Conservation (phyloP, 225 moss, liverwort and hornwort species). For the Bryoerythrophyllum caledonicum region DNA sequence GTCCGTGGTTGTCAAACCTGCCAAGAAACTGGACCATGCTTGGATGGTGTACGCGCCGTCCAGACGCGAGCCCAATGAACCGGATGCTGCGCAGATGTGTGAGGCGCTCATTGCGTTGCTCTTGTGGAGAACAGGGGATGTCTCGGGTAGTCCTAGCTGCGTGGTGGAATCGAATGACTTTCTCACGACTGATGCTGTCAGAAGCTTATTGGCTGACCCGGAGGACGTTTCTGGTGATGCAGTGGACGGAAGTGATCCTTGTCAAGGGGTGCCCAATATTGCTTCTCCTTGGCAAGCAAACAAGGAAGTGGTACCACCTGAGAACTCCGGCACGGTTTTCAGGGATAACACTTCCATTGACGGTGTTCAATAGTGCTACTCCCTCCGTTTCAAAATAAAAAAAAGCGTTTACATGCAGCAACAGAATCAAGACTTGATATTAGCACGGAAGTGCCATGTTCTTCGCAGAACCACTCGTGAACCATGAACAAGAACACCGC, state of each 20-base stretch:
- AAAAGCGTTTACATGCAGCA: no score
- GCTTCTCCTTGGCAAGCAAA: constrained; percentile 22
- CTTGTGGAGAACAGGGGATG: constrained; percentile 40
- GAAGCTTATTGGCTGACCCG: constrained; percentile 50
- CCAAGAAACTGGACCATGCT: constrained; percentile 91
- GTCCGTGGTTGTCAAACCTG: constrained; percentile 80
- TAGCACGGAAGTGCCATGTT: no score
- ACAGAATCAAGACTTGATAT: no score
- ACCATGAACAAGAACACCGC: no score
- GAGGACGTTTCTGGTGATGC: constrained; percentile 24
- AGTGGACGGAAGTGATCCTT: neutral
- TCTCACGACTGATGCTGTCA: constrained; percentile 49
- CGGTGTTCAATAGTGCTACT: neutral
- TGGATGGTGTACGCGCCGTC: constrained; percentile 99
- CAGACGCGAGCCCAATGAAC: constrained; percentile 70
- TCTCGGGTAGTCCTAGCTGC: constrained; percentile 2
- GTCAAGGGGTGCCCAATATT: constrained; percentile 4
- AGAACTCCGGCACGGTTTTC: constrained; percentile 17
- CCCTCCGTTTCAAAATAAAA: no score
- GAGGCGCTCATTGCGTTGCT: constrained; percentile 91
- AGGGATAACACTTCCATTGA: neutral
- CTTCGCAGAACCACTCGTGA: no score
- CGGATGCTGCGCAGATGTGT: constrained; percentile 89
- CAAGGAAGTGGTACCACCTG: neutral
- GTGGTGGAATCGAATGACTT: constrained; percentile 25